Evolutionary conservation across 2,329 filamentous ascomycete genomes (phyloP).

Genomic region (Phoma sp.): DNA sequence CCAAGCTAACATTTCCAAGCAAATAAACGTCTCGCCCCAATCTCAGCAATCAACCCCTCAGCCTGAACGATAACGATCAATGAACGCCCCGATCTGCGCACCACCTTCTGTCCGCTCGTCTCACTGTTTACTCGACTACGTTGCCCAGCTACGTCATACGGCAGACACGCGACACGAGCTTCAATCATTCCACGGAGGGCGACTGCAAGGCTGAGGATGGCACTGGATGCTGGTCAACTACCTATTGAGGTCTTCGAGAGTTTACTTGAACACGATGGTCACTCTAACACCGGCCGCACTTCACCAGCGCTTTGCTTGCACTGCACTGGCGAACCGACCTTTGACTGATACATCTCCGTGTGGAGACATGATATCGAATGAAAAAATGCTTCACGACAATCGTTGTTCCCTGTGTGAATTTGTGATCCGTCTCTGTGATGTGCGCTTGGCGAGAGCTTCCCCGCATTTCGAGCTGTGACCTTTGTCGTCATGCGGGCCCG

Average conservation of each 20-base stretch:
- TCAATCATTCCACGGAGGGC: conserved; percentile 28
- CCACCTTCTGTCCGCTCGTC: conserved; percentile 32
- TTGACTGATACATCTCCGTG: conserved; percentile 48
- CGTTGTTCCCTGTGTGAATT: not conserved
- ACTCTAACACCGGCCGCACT: conserved; percentile 47
- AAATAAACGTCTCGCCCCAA: conserved; percentile 60
- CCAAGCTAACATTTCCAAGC: conserved; percentile 40
- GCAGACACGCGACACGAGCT: conserved; percentile 37
- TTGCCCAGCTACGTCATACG: conserved; percentile 35
- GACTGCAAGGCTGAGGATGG: conserved; percentile 38
- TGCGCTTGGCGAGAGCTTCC: conserved; percentile 21
- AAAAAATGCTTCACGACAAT: conserved; percentile 49
- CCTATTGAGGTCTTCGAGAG: conserved; percentile 43
- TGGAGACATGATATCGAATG: conserved; percentile 46
- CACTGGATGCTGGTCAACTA: conserved; percentile 46
- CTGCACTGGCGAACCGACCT: conserved; percentile 37
- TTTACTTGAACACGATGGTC: conserved; percentile 46
- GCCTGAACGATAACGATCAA: conserved; percentile 38
- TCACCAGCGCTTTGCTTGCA: conserved; percentile 18
- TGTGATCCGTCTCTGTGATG: conserved; percentile 19
- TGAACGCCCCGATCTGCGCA: conserved; percentile 37
- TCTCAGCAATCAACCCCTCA: conserved; percentile 45
- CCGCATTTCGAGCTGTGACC: conserved; percentile 18
- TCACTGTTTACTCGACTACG: conserved; percentile 32
- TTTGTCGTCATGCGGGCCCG: not conserved